Evolutionary conservation across 805 yeast genomes (phyloP).

Genomic region (Kuraishia hungarica): DNA sequence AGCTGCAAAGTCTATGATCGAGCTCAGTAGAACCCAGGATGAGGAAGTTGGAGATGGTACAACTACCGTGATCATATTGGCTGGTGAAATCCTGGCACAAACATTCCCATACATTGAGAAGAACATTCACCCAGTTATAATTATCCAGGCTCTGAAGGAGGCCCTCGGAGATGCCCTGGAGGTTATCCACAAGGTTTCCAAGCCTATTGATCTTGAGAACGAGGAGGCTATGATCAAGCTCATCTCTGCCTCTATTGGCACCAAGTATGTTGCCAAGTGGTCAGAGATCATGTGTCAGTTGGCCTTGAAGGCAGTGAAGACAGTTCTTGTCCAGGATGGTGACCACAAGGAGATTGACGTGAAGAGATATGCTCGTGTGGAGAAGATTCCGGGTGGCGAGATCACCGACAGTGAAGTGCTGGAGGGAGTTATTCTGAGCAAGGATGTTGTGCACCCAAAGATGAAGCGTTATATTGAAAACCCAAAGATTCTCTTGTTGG

Average conservation of each 20-base stretch:
- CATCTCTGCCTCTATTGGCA: constrained; percentile 88
- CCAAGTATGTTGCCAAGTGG: constrained; percentile 91
- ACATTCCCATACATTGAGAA: constrained; percentile 91
- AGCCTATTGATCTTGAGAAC: constrained; percentile 74
- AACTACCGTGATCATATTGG: constrained; percentile 91
- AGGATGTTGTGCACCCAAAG: constrained; percentile 98
- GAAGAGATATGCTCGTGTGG: constrained; percentile 88
- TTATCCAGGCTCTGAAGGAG: constrained; percentile 86
- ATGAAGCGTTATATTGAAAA: constrained; percentile 86
- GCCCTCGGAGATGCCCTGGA: constrained; percentile 88
- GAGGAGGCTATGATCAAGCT: constrained; percentile 82
- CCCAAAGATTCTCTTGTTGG: constrained; percentile 83
- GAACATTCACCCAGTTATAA: constrained; percentile 93
- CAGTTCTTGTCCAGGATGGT: constrained; percentile 59
- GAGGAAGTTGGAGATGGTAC: constrained; percentile 99
- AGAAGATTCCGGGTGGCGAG: constrained; percentile 97
- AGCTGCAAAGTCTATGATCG: constrained; percentile 98
- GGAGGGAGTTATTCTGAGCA: constrained; percentile 88
- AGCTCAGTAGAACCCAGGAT: constrained; percentile 92
- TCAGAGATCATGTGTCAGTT: constrained; percentile 83
- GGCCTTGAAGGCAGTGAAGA: constrained; percentile 81
- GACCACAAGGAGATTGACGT: constrained; percentile 77
- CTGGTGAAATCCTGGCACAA: constrained; percentile 95
- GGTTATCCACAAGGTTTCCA: constrained; percentile 74
- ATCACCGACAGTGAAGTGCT: constrained; percentile 82